Conservation (phyloP, 2,329 filamentous ascomycete species). For the Botrytis fabae region DNA sequence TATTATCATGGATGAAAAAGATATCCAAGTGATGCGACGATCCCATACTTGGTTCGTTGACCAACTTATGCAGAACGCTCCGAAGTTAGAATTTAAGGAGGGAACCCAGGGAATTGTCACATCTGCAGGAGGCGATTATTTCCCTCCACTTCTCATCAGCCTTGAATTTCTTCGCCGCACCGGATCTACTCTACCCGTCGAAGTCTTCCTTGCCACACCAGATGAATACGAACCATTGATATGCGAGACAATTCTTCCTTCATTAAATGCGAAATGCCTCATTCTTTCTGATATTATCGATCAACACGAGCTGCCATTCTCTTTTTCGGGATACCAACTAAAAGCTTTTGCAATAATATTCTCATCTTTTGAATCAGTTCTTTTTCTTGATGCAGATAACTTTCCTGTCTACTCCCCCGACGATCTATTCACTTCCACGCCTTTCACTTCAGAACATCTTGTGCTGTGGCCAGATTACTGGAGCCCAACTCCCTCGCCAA, state of each 20-base stretch:
- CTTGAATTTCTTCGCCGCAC: slow-evolving; percentile 46
- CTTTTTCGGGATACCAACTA: slow-evolving; percentile 39
- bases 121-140: slow-evolving; percentile 42
- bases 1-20: slow-evolving; percentile 11
- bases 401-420: slow-evolving; percentile 48
- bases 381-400: slow-evolving; percentile 51
- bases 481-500: slow-evolving; percentile 44
- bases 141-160: slow-evolving; percentile 44
- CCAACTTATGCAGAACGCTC: neutral
- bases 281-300: slow-evolving; percentile 33
- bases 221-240: slow-evolving; percentile 43
- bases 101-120: slow-evolving; percentile 46
- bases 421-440: slow-evolving; percentile 44
- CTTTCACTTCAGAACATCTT: slow-evolving; percentile 46
- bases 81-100: neutral
- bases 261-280: slow-evolving; percentile 44
- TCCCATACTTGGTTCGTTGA: slow-evolving; percentile 23
- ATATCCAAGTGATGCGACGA: slow-evolving; percentile 26
- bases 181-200: slow-evolving; percentile 43
- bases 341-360: slow-evolving; percentile 50
- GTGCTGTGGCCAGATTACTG: slow-evolving; percentile 52
- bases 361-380: slow-evolving; percentile 51
- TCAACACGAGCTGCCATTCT: slow-evolving; percentile 35
- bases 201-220: slow-evolving; percentile 45
- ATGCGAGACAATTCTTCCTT: slow-evolving; percentile 44